These are phyloP conservation scores for Begonia masoniana DNA, from an alignment of 306 rosid genomes.

Conservation along the genomic window DNA sequence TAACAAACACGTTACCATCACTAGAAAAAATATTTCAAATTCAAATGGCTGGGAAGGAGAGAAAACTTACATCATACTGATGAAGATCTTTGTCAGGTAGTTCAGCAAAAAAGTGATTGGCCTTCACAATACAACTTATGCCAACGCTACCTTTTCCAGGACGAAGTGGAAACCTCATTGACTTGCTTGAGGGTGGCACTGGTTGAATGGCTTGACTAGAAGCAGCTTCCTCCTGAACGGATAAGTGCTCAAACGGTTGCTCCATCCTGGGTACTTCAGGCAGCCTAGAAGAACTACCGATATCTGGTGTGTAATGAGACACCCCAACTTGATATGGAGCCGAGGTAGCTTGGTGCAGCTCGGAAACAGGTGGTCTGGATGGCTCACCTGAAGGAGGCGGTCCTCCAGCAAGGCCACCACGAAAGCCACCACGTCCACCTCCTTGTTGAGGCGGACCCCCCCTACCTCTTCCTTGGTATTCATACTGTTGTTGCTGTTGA, in stretches of 20 bases:
- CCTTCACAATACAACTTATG: slow-evolving; percentile 41
- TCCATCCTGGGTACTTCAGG: slow-evolving; percentile 25
- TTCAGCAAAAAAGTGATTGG: slow-evolving; percentile 45
- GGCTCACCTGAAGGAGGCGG: slow-evolving; percentile 58
- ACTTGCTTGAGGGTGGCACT: slow-evolving; percentile 53
- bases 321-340: slow-evolving; percentile 40
- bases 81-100: slow-evolving; percentile 69
- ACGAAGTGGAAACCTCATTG: slow-evolving; percentile 81
- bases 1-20: background rate
- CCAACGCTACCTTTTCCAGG: slow-evolving; percentile 77
- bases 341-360: slow-evolving; percentile 99
- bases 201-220: slow-evolving; percentile 34
- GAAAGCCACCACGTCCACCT: slow-evolving; percentile 58
- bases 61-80: slow-evolving; percentile 40
- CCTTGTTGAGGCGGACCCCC: slow-evolving; percentile 51
- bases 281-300: slow-evolving; percentile 47
- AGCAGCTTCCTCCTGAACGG: slow-evolving; percentile 25
- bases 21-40: background rate
- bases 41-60: background rate
- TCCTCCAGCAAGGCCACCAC: background rate
- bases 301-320: slow-evolving; percentile 39
- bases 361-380: slow-evolving; percentile 61
- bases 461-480: slow-evolving; percentile 79
- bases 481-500: slow-evolving; percentile 64
- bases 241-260: slow-evolving; percentile 21